Evolutionary conservation across 2,329 filamentous ascomycete species (phyloP), one percentile per base, ranked within the genome.

Genomic region (Madurella mycetomatis): DNA sequence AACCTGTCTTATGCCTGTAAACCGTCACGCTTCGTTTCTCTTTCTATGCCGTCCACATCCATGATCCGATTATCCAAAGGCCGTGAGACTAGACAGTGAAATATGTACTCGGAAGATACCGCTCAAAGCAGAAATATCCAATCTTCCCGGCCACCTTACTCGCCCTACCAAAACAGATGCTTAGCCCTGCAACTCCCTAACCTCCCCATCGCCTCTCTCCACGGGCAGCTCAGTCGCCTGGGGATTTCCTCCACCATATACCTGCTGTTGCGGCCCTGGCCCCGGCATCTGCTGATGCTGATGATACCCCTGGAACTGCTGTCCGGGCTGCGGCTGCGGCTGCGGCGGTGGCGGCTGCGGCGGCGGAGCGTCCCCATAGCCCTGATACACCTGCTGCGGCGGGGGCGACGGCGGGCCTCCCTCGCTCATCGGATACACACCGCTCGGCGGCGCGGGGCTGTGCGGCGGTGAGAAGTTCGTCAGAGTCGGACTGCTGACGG

Each of bases 181-280:
- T 25, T 41, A 69, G 5, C 65, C 64, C 54, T 48, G 49, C 51
- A 72, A 53, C 56, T 72, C 69, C 49, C 65, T 64, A 46, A 69
- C 54, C 59, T 71, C 64, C 15, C 65, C 57, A 53, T 71, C 64
- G 3, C 63, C 58, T 41, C 64, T 65, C 41, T 63, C 53, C 16
- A 64, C 58, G 18, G 68, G 60, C 64, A 72, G 57, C 61, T 71
- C 70, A 1, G 63, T 59, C 34, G 59, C 59, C 13, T 50, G 51
- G n/a, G n/a, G 25, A 31, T 18, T 5, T 9, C 41, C 49, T 16
- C 5, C 49, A 30, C 41, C 41, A 45, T 51, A 45, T 13, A 39
- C 51, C 25, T 25, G 25, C 25, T 25, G 25, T 3, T 7, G 4
- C 25, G 25, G 25, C 25, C 4, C 25, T 7, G 25, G 25, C 25